A percentile compares a stretch with the other conserved stretches of the same genome.
Conservation (phyloP, 441 rosid species). For the Erodium texanum region DNA sequence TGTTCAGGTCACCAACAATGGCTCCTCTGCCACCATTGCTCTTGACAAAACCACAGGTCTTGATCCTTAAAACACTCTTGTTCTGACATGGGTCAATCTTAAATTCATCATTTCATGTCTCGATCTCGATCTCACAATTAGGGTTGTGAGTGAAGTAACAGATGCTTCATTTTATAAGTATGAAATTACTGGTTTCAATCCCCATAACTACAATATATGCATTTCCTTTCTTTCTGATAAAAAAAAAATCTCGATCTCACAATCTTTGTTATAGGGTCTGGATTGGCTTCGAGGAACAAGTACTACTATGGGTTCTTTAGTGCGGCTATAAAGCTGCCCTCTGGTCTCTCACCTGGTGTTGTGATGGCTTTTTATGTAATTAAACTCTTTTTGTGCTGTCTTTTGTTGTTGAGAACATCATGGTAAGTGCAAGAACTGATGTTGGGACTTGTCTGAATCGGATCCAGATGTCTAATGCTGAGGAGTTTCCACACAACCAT, state of each 20-base stretch:
- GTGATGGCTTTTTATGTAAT: conserved; percentile 87
- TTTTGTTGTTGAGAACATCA: neutral
- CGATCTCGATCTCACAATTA: no score
- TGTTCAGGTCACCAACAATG: conserved; percentile 41
- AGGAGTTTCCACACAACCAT: conserved; percentile 61
- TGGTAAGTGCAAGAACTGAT: neutral
- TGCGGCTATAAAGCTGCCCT: conserved; percentile 75
- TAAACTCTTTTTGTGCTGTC: no score
- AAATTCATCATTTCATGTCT: neutral
- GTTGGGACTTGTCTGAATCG: neutral
- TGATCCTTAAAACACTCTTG: neutral
- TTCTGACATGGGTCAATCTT: neutral
- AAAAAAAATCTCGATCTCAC: conserved; percentile 2
- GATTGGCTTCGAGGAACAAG: conserved; percentile 48
- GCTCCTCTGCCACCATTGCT: conserved; percentile 49
- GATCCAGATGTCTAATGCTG: conserved; percentile 68
- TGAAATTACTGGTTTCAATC: no score
- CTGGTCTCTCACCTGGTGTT: conserved; percentile 81
- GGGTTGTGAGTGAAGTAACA: no score
- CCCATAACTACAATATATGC: no score
- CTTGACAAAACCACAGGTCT: conserved; percentile 68
- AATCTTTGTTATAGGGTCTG: conserved; percentile 47
- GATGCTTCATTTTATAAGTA: no score
- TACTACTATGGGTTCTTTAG: conserved; percentile 77
- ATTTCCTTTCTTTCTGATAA: no score